Conservation (phyloP, 805 yeast species). For the Nakazawaea sp. region DNA sequence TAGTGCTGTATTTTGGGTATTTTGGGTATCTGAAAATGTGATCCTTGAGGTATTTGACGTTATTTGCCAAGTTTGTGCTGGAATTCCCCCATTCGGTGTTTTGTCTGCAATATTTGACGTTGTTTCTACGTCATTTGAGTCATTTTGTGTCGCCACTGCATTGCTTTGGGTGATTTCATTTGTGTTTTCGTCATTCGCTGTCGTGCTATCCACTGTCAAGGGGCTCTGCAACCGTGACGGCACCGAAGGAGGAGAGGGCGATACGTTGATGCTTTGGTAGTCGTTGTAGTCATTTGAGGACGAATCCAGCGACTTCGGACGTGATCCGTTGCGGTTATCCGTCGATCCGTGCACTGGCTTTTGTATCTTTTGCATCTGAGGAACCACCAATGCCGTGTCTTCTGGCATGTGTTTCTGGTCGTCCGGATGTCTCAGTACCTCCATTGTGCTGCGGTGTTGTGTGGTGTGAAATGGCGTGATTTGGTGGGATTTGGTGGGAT, state of each 20-base stretch:
- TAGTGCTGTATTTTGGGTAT: not conserved
- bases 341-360: no score
- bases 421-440: no score
- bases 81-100: not conserved
- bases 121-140: not conserved
- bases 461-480: no score
- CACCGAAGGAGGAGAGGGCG: conserved; percentile 3
- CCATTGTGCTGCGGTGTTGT: no score
- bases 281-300: no score
- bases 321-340: no score
- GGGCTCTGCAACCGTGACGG: conserved; percentile 7
- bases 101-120: not conserved
- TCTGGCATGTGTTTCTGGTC: no score
- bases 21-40: not conserved
- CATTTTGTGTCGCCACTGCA: not conserved
- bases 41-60: not conserved
- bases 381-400: no score
- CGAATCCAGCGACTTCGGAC: no score
- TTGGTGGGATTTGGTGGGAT: no score
- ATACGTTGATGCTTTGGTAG: conserved; percentile 5
- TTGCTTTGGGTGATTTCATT: not conserved
- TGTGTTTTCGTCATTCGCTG: not conserved
- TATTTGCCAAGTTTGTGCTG: not conserved
- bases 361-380: no score
- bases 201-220: conserved; percentile 4